Evolutionary conservation across 2,329 filamentous ascomycete genomes (phyloP).

Genomic region (Aspergillus luchuensis): DNA sequence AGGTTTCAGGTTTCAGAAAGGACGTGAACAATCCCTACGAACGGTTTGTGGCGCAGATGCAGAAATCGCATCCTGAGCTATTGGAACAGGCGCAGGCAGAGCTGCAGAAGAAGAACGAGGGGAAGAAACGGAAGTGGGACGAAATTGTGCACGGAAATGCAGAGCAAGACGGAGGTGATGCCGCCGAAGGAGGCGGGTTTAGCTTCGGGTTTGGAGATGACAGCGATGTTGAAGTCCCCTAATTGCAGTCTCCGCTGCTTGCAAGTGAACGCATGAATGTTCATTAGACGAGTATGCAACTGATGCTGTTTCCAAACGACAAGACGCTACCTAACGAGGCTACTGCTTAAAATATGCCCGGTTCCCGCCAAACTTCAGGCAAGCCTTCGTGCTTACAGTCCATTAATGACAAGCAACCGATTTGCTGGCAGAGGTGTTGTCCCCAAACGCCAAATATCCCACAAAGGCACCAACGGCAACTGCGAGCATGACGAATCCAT

Average conservation of each 20-base stretch:
- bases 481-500: constrained; percentile 94
- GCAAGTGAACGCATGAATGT: constrained; percentile 2
- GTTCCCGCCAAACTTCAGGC: background rate
- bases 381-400: background rate
- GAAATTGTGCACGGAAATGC: constrained; percentile 64
- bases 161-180: constrained; percentile 32
- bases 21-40: constrained; percentile 71
- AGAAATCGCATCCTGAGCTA: constrained; percentile 64
- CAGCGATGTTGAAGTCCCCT: constrained; percentile 55
- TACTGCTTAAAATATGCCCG: background rate
- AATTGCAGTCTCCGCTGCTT: constrained; percentile 14
- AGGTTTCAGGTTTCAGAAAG: constrained; percentile 81
- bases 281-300: constrained; percentile 6
- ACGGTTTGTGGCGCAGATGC: constrained; percentile 72
- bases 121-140: constrained; percentile 85
- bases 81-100: constrained; percentile 66
- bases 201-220: constrained; percentile 67
- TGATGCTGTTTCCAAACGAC: constrained; percentile 1
- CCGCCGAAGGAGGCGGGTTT: constrained; percentile 50
- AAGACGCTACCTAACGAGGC: background rate
- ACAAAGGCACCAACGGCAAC: constrained; percentile 86
- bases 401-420: constrained; percentile 83
- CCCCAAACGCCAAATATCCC: constrained; percentile 81
- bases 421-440: constrained; percentile 70
- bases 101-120: constrained; percentile 62